A percentile compares a stretch with the other conserved stretches of the same genome.
phyloP scores from a whole-genome alignment of 192 early-diverging fungal species.

The Dissophora ornata region DNA sequence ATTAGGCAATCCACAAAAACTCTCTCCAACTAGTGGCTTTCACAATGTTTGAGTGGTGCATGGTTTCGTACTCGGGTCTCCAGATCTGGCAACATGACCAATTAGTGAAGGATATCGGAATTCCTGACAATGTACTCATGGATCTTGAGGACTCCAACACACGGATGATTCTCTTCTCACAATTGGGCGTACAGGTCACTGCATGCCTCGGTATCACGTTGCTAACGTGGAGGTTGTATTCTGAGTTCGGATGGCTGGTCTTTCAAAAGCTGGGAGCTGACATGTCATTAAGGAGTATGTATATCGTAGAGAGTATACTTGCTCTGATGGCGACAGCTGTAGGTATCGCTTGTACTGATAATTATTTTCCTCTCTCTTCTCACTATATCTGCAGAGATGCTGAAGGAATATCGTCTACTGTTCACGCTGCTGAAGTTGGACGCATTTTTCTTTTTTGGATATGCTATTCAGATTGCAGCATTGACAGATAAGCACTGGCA shows the following conservation, averaged over 20 bases:
- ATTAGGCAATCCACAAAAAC: constrained; percentile 51
- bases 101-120: constrained; percentile 30
- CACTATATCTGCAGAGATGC: constrained; percentile 39
- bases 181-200: constrained; percentile 26
- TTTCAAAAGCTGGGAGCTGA: constrained; percentile 50
- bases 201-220: constrained; percentile 28
- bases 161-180: constrained; percentile 23
- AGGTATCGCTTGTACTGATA: no score
- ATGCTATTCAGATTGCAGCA: constrained; percentile 38
- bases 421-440: constrained; percentile 53
- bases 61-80: constrained; percentile 38
- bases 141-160: constrained; percentile 15
- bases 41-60: constrained; percentile 50
- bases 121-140: constrained; percentile 7
- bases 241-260: constrained; percentile 50
- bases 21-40: constrained; percentile 43
- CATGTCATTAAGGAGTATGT: constrained; percentile 43
- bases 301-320: no score
- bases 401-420: constrained; percentile 48
- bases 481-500: constrained; percentile 42
- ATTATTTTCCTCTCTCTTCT: not conserved
- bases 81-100: constrained; percentile 53
- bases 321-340: no score
- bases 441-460: constrained; percentile 55
- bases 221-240: constrained; percentile 39